These are phyloP conservation scores for Glycine tomentella DNA, from an alignment of 306 rosid genomes.

Conservation along the genomic window DNA sequence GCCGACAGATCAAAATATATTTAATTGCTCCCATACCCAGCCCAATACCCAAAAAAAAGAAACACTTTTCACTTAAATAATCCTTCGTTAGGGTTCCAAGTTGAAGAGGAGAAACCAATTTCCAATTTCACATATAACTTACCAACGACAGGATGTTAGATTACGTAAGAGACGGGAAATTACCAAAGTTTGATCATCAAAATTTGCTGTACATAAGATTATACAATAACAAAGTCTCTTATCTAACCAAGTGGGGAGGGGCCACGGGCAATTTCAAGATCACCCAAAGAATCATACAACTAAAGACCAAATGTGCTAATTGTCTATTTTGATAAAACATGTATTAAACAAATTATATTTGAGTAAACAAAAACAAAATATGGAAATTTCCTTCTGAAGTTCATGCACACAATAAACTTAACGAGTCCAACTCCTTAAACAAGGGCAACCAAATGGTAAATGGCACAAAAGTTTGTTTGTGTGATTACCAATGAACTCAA, in stretches of 20 bases:
- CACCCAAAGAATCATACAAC: too few relatives aligned
- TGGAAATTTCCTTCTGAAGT: slow-evolving; percentile 6
- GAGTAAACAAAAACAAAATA: slow-evolving; percentile 15
- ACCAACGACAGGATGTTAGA: not conserved
- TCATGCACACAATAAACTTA: slow-evolving; percentile 25
- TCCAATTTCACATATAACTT: not conserved
- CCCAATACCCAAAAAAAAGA: too few relatives aligned
- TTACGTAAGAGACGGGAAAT: not conserved
- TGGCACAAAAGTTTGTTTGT: slow-evolving; percentile 26
- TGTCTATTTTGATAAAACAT: slow-evolving; percentile 26
- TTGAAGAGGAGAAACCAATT: not conserved
- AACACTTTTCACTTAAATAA: too few relatives aligned
- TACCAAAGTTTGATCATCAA: slow-evolving; percentile 21
- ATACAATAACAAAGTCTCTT: too few relatives aligned
- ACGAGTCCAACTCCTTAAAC: slow-evolving; percentile 23
- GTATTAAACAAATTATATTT: slow-evolving; percentile 26
- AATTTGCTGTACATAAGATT: slow-evolving; percentile 39
- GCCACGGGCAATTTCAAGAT: too few relatives aligned
- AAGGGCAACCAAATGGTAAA: slow-evolving; percentile 29
- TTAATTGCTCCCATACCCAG: too few relatives aligned
- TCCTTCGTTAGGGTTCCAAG: too few relatives aligned
- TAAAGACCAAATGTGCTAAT: too few relatives aligned
- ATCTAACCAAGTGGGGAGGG: too few relatives aligned
- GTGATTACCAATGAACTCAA: slow-evolving; percentile 36
- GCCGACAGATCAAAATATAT: too few relatives aligned